Percentiles rank a stretch among this genome's conserved stretches.
phyloP scores from a whole-genome alignment of 331 rosid species.

The Quercus tomentella region DNA sequence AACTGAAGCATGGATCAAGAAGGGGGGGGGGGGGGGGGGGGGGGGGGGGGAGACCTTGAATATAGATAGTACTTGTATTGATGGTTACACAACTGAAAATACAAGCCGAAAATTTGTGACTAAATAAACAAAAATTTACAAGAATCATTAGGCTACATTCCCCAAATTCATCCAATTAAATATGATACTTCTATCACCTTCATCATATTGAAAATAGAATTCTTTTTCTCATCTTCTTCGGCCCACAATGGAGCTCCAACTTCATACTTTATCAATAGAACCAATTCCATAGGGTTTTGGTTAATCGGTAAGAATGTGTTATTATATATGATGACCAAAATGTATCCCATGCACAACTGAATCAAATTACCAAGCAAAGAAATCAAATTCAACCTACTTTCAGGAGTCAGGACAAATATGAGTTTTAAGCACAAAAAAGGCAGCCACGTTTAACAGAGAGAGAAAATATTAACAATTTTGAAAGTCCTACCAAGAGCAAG shows the following conservation, averaged over 20 bases:
- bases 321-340: neutral
- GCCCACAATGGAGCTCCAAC: neutral
- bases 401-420: neutral
- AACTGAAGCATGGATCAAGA: conserved; percentile 3
- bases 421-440: neutral
- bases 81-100: neutral
- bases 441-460: neutral
- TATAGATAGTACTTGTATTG: neutral
- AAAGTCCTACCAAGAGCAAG: neutral
- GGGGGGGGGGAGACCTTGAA: neutral
- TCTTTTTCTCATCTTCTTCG: neutral
- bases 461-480: neutral
- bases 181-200: neutral
- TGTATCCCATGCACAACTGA: neutral
- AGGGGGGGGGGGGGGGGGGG: too few species aligned
- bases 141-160: neutral
- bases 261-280: neutral
- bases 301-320: neutral
- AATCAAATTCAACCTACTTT: neutral
- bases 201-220: neutral
- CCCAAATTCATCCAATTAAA: neutral
- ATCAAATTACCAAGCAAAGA: neutral
- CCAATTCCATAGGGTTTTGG: neutral
- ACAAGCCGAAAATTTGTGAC: neutral
- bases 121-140: neutral